Evolutionary conservation across 164 flowering plant species (phyloP), one percentile per base, ranked within the genome.

Genomic region (Paratinospora sagittata): DNA sequence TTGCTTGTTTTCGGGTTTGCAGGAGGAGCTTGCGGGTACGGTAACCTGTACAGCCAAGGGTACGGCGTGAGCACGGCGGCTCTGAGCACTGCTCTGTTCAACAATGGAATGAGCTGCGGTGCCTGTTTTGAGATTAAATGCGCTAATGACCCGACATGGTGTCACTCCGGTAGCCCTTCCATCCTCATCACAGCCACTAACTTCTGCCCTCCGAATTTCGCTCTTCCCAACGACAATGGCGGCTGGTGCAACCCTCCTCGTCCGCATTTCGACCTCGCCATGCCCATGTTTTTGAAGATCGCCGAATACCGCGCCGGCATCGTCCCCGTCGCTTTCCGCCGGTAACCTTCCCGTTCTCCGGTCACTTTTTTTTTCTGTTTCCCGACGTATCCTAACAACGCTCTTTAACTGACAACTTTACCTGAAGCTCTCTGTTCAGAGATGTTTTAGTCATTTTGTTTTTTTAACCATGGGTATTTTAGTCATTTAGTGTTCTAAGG

Each of bases 261-360:
- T n/a, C n/a, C n/a, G n/a, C n/a, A n/a, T n/a, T n/a, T n/a, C 77
- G 89, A 86, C 62, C 85, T 86, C 66, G 78, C 89, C 66, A 83
- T 82, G 86, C 89, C 89, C 62, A 76, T 83, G 81, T 86, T 84
- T 73, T 82, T 84, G 49, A 80, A 84, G 76, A 81, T 86, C 62
- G 87, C 87, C 17, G 76, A 82, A 72, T 84, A 84, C 76, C 75
- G 76, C 13, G 88, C 88, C 78, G 88, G 88, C 64, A 85, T 85
- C 30, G 88, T 85, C 41, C 86, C 89, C 65, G 86, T 86, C 57
- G 49, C 80, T 26, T 85, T 24, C 76, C 81, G 88, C 70, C 73
- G 88, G 88, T 85, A 36, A 61, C 9, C 19, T 52, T 49, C 41
- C 10, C 49, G 26, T 30, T 39, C 43, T 52, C 21, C 21, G 58